phyloP scores from a whole-genome alignment of 2,329 filamentous ascomycete genomes.

The Hyphodiscus sp. region DNA sequence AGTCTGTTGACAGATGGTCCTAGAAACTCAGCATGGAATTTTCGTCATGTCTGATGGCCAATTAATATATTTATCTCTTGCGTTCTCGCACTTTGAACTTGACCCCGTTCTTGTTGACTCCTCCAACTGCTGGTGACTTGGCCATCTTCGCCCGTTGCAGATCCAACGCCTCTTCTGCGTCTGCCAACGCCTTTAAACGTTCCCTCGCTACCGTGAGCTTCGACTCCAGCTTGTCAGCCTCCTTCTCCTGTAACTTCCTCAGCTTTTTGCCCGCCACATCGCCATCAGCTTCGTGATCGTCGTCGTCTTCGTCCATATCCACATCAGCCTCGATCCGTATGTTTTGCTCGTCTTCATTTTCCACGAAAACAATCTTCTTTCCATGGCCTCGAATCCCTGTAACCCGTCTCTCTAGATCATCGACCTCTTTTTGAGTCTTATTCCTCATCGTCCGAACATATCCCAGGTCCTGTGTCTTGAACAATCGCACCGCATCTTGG shows the following conservation, averaged over 20 bases:
- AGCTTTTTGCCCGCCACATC: conserved; percentile 29
- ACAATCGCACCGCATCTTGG: conserved; percentile 51
- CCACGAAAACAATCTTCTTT: conserved; percentile 32
- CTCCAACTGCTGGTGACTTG: conserved; percentile 55
- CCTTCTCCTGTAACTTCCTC: conserved; percentile 36
- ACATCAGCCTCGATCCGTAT: conserved; percentile 24
- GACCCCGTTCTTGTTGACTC: conserved; percentile 52
- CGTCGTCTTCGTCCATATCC: conserved; percentile 15
- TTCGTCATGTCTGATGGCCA: conserved; percentile 24
- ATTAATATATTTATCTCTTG: conserved; percentile 40
- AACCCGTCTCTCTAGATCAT: conserved; percentile 46
- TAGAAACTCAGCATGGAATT: conserved; percentile 18
- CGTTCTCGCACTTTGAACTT: conserved; percentile 57
- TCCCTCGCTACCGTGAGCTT: conserved; percentile 45
- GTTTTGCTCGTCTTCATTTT: conserved; percentile 23
- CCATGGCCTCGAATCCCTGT: conserved; percentile 32
- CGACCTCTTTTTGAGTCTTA: conserved; percentile 51
- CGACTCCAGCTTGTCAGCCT: conserved; percentile 42
- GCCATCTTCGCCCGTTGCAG: conserved; percentile 57
- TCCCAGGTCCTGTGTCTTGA: conserved; percentile 64
- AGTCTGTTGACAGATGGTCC: conserved; percentile 4
- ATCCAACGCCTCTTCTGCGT: conserved; percentile 51
- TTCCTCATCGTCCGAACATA: conserved; percentile 59
- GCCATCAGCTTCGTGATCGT: conserved; percentile 5
- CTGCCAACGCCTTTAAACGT: conserved; percentile 48